Percentiles rank a stretch among this genome's conserved stretches.
Evolutionary conservation across 805 yeast species (phyloP).

Genomic region (Yarrowia hollandica): DNA sequence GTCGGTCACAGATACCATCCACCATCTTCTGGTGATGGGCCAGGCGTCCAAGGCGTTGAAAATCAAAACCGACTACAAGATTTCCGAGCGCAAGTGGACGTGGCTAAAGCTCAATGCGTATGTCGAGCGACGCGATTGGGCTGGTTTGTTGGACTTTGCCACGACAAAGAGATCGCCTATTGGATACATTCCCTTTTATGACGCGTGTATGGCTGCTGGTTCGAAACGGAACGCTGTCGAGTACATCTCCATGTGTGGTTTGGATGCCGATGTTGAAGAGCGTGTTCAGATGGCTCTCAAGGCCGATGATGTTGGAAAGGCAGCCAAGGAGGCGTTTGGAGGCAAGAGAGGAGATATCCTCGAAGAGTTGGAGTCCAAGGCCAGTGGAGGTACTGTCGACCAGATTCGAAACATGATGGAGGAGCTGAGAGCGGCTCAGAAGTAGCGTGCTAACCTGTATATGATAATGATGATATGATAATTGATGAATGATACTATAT

Average conservation of each 20-base stretch:
- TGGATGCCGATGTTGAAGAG: slow-evolving; percentile 47
- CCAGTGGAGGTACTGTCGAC: slow-evolving; percentile 30
- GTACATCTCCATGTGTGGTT: slow-evolving; percentile 55
- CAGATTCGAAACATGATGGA: slow-evolving; percentile 32
- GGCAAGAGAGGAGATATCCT: slow-evolving; percentile 36
- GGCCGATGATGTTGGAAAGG: slow-evolving; percentile 49
- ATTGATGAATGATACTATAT: neutral
- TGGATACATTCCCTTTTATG: slow-evolving; percentile 65
- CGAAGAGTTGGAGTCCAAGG: slow-evolving; percentile 32
- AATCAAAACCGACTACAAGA: slow-evolving; percentile 53
- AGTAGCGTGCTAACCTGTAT: slow-evolving; percentile 7
- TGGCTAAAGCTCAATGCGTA: slow-evolving; percentile 53
- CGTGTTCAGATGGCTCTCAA: slow-evolving; percentile 52
- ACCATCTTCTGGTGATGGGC: slow-evolving; percentile 47
- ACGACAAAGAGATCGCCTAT: slow-evolving; percentile 60
- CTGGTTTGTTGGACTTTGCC: slow-evolving; percentile 56
- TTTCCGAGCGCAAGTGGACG: slow-evolving; percentile 59
- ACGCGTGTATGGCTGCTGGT: slow-evolving; percentile 53
- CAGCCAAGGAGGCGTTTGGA: slow-evolving; percentile 40
- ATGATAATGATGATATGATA: slow-evolving; percentile 9
- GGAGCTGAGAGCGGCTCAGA: slow-evolving; percentile 12
- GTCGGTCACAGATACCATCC: slow-evolving; percentile 53
- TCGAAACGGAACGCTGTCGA: slow-evolving; percentile 59
- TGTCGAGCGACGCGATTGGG: slow-evolving; percentile 53
- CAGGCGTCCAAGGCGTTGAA: slow-evolving; percentile 54